phyloP scores from a whole-genome alignment of 1,139 yeast genomes.

The Taphrina flavorubra region DNA sequence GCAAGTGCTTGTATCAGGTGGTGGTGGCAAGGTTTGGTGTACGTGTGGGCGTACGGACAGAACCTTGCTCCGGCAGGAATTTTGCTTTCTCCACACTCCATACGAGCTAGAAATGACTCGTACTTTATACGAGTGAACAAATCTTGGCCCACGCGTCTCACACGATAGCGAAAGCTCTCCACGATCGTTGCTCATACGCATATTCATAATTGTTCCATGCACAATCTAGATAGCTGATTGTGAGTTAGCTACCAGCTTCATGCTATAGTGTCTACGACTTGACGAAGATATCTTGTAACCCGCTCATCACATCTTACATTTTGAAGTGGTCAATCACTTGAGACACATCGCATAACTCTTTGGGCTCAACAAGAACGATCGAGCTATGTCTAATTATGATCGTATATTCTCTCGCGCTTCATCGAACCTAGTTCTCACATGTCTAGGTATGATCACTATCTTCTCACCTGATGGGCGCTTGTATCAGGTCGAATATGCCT shows the following conservation, averaged over 20 bases:
- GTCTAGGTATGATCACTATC: slow-evolving; percentile 87
- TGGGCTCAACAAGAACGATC: not conserved
- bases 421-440: not conserved
- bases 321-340: too few species aligned
- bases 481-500: slow-evolving; percentile 92
- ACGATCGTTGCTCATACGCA: not conserved
- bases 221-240: too few species aligned
- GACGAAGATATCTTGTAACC: not conserved
- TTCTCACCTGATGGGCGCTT: slow-evolving; percentile 98
- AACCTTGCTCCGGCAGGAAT: too few species aligned
- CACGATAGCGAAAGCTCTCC: slow-evolving; percentile 1
- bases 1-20: too few species aligned
- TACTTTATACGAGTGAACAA: not conserved
- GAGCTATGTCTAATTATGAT: slow-evolving; percentile 31
- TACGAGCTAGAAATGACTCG: too few species aligned
- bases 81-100: too few species aligned
- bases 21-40: too few species aligned
- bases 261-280: too few species aligned
- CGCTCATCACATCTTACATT: not conserved
- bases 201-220: too few species aligned
- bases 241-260: too few species aligned
- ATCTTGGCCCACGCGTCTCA: slow-evolving; percentile 6
- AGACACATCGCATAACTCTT: too few species aligned
- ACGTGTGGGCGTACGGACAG: too few species aligned
- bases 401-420: not conserved